Evolutionary conservation across 345 rosid species (phyloP).

Genomic region (Adansonia digitata): DNA sequence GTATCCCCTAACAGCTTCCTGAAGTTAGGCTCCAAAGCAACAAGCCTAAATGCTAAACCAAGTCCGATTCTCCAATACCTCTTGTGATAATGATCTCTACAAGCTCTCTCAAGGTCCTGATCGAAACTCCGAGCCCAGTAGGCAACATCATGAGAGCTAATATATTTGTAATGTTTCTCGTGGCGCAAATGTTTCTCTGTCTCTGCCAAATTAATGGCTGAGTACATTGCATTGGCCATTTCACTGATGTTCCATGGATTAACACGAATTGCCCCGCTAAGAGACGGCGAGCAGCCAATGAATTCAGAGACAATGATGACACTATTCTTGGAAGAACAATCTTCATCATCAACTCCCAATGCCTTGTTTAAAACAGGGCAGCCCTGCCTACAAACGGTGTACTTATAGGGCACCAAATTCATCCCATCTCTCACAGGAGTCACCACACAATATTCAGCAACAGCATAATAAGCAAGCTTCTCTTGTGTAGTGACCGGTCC

Average conservation of each 20-base stretch:
- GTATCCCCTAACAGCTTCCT: constrained; percentile 50
- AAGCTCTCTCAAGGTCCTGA: constrained; percentile 75
- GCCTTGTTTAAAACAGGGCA: constrained; percentile 53
- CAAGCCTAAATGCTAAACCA: constrained; percentile 62
- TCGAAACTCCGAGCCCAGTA: constrained; percentile 78
- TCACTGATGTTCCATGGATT: constrained; percentile 78
- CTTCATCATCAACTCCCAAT: constrained; percentile 38
- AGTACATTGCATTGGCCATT: constrained; percentile 55
- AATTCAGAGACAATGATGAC: constrained; percentile 78
- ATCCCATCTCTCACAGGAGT: constrained; percentile 84
- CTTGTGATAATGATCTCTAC: constrained; percentile 59
- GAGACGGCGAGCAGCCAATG: constrained; percentile 86
- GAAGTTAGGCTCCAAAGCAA: constrained; percentile 65
- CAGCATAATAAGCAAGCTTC: constrained; percentile 58
- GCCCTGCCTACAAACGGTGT: constrained; percentile 70
- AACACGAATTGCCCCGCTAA: constrained; percentile 81
- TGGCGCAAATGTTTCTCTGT: constrained; percentile 65
- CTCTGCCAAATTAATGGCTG: constrained; percentile 39
- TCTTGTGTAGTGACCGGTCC: constrained; percentile 54
- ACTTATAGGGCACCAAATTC: constrained; percentile 81
- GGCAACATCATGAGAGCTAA: constrained; percentile 72
- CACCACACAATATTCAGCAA: constrained; percentile 75
- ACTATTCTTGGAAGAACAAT: constrained; percentile 38
- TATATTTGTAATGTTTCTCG: constrained; percentile 75
- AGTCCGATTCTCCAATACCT: constrained; percentile 75